Evolutionary conservation across 1,284 basidiomycete genomes (phyloP), one percentile per base, ranked within the genome.

Genomic region (Phylloporus gajari): DNA sequence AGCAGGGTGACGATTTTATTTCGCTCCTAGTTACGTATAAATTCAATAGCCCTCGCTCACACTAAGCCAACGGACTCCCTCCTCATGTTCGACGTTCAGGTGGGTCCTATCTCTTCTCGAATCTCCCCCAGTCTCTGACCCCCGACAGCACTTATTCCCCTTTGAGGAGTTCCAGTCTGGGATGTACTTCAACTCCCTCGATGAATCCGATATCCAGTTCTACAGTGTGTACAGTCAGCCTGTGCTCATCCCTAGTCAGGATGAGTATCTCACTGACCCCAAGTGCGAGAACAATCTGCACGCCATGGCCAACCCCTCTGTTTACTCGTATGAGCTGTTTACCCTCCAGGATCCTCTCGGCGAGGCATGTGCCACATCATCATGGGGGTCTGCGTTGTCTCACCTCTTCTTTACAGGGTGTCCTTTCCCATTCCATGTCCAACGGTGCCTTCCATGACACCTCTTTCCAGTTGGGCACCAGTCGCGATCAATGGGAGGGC

Each of bases 121-220:
- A 35, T n/a, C 56, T n/a, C 64, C 48, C 35, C 40, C 15, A 11
- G n/a, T 9, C 27, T 38, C 19, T 13, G 8, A 35, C 12, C 48
- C 23, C 30, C 30, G 23, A 76, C 81, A 81, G 51, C 80, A 82
- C 30, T 73, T 80, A 53, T 81, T 83, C 48, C 75, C 81, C 3
- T 81, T 83, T 56, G 80, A 81, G 61, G 82, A 83, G 65, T 77
- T 81, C 27, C 82, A 81, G 65, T 83, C 82, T 0, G 81, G 81
- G 32, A 68, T 80, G 3, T 83, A 79, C 77, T 78, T 81, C 35
- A 62, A 68, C 1, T 71, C 73, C 6, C 68, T 81, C 13, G 82
- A 83, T 74, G 80, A 81, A 59, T 82, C 79, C 17, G 80, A 81
- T 68, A 63, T 81, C 3, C 77, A 82, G 30, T 83, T 83, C 65